phyloP scores from a whole-genome alignment of 495 filamentous ascomycete species.

The Symbiotaphrina buchneri region DNA sequence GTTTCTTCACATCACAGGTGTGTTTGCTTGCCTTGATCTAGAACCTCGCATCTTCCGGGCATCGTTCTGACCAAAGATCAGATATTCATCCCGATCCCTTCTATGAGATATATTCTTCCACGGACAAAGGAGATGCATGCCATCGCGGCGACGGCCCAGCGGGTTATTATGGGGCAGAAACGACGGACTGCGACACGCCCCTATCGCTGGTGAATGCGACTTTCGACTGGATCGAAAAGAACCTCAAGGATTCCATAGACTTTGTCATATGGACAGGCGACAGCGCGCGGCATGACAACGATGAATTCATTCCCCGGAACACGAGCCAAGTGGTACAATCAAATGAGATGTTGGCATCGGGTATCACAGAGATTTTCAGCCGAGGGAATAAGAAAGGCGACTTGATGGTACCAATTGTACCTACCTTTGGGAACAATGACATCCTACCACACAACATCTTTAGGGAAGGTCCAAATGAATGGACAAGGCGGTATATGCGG shows the following conservation, averaged over 20 bases:
- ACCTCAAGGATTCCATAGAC: constrained; percentile 67
- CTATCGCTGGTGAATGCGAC: constrained; percentile 64
- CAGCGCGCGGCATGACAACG: constrained; percentile 85
- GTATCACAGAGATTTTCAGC: constrained; percentile 55
- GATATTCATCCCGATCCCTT: constrained; percentile 79
- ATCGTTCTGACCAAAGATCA: constrained; percentile 12
- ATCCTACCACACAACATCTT: constrained; percentile 95
- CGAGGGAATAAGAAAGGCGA: constrained; percentile 25
- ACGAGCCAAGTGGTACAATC: constrained; percentile 46
- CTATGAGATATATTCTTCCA: constrained; percentile 58
- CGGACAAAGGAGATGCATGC: constrained; percentile 43
- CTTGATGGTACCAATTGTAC: constrained; percentile 58
- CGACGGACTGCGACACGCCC: constrained; percentile 74
- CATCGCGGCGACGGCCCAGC: constrained; percentile 59
- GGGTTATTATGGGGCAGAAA: constrained; percentile 63
- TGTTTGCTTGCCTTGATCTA: constrained; percentile 5
- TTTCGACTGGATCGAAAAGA: constrained; percentile 73
- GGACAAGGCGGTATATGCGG: constrained; percentile 47
- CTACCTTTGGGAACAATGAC: constrained; percentile 92
- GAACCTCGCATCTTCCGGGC: constrained; percentile 1
- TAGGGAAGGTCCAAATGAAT: constrained; percentile 57
- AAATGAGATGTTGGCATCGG: constrained; percentile 52
- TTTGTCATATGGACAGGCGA: constrained; percentile 98
- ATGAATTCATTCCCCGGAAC: constrained; percentile 59
- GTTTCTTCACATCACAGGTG: constrained; percentile 93